Evolutionary conservation across 306 rosid species (phyloP), one percentile per base, ranked within the genome.

Genomic region (Inga leiocalycina): DNA sequence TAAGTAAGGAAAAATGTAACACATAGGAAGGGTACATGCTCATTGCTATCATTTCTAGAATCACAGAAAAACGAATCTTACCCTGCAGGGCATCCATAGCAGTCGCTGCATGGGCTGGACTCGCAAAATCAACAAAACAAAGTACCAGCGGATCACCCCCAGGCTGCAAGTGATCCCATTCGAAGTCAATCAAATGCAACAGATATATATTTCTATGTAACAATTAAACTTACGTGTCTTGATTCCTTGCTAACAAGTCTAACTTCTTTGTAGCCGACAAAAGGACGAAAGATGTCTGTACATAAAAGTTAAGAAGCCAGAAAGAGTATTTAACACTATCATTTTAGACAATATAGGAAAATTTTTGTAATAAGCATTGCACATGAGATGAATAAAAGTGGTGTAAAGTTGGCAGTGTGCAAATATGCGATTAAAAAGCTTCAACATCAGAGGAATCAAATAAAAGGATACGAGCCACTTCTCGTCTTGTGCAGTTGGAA

Each of bases 61-160:
- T 49, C 30, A 85, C 41, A 62, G 80, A 68, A 85, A 85, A 77
- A 46, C 13, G 66, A 44, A 80, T 48, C 90, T 89, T 87, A 96
- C 98, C 99, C 91, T 96, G 99, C 88, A 96, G 81, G 77, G 98
- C 97, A 81, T 93, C 98, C 98, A 92, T 92, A 74, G 99, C 99
- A 62, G 98, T 96, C 52, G 99, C 98, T 64, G 98, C 99, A 85
- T 96, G 98, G 83, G 97, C 99, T 49, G 98, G 97, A 78, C 98
- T 96, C 85, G 86, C 75, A 85, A 96, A 96, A 87, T 96, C 99
- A 52, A 96, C 98, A 89, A 95, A 95, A 87, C 98, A 92, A 76
- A 95, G 99, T 61, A 95, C 91, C 89, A 95, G 83, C 17, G 97
- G 94, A 82, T 95, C 98, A 80, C 98, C 97, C 80, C 99, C 96